Evolutionary conservation across 2,329 filamentous ascomycete species (phyloP), one percentile per base, ranked within the genome.

Genomic region (Scopulariopsis brevicaulis): DNA sequence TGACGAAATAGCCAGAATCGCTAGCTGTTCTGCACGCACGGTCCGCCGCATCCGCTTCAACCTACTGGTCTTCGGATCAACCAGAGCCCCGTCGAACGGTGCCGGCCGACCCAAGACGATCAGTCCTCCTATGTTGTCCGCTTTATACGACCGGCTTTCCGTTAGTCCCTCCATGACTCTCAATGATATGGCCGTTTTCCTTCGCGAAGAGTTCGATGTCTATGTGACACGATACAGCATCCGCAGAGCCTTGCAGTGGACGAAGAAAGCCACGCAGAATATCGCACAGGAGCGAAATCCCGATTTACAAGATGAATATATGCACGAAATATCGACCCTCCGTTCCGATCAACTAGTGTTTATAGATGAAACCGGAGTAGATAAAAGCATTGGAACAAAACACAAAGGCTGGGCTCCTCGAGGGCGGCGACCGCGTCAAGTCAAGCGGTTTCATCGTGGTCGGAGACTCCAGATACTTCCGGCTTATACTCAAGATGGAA

Each of bases 281-380:
- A 64, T 70, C 59, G 64, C 69, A 60, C 65, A 66, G 60, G 64
- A 71, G 63, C 65, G 60, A 50, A 69, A 69, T 63, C 54, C 63
- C 20, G 65, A 71, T 46, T 62, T 73, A 57, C 64, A 66, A 62
- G 68, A 70, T 59, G 63, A 64, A 51, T 72, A 73, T 61, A 63
- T 67, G 28, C 62, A 71, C 61, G 66, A 65, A 8, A 58, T 72
- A 14, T 68, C 66, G n/a, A 50, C 64, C 24, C 69, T 66, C 57
- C 59, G 62, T 28, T 70, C 65, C 11, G 68, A 69, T 60, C 64
- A 70, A 51, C 62, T 71, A 34, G 64, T 72, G 28, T 72, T 65
- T 59, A 64, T 70, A 24, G 66, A 73, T 60, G 64, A 73, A 62
- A 71, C 69, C 56, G 65, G 69, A 6, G 69, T 64, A 60, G 67